These are phyloP conservation scores for Eremothecium gossypii DNA, from an alignment of 1,139 yeast genomes.

Conservation along the genomic window DNA sequence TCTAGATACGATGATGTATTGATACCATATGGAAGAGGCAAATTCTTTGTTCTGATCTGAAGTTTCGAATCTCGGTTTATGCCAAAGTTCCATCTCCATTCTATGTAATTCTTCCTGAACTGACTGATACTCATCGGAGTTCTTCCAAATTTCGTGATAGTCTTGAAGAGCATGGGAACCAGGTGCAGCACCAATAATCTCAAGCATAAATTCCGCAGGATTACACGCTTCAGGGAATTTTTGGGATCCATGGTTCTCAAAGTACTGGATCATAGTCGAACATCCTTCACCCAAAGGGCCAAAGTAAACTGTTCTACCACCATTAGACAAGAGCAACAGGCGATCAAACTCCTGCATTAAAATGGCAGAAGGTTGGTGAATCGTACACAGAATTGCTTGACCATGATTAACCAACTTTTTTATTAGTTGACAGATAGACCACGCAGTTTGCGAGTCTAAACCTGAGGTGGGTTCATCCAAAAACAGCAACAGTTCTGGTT, in stretches of 20 bases:
- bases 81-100: slow-evolving; percentile 37
- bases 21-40: slow-evolving; percentile 41
- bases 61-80: slow-evolving; percentile 8
- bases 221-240: slow-evolving; percentile 59
- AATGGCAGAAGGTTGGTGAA: too few relatives aligned
- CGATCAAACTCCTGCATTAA: too few relatives aligned
- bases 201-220: slow-evolving; percentile 84
- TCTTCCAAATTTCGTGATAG: slow-evolving; percentile 58
- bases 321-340: too few relatives aligned
- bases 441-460: too few relatives aligned
- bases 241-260: slow-evolving; percentile 57
- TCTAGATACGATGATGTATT: slow-evolving; percentile 42
- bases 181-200: slow-evolving; percentile 78
- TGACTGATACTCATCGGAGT: slow-evolving; percentile 44
- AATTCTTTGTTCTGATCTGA: slow-evolving; percentile 24
- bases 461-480: too few relatives aligned
- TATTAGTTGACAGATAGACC: too few relatives aligned
- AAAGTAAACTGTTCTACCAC: slow-evolving; percentile 21
- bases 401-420: too few relatives aligned
- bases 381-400: too few relatives aligned
- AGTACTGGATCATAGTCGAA: slow-evolving; percentile 44
- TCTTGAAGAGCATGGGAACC: slow-evolving; percentile 63
- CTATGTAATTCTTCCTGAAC: slow-evolving; percentile 35
- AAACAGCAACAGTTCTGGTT: slow-evolving; percentile 38
- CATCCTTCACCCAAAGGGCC: slow-evolving; percentile 57